Percentiles rank a stretch among this genome's conserved stretches.
These are phyloP conservation scores for Herpetomonas muscarum DNA, from an alignment of 208 protist genomes.

Conservation along the genomic window DNA sequence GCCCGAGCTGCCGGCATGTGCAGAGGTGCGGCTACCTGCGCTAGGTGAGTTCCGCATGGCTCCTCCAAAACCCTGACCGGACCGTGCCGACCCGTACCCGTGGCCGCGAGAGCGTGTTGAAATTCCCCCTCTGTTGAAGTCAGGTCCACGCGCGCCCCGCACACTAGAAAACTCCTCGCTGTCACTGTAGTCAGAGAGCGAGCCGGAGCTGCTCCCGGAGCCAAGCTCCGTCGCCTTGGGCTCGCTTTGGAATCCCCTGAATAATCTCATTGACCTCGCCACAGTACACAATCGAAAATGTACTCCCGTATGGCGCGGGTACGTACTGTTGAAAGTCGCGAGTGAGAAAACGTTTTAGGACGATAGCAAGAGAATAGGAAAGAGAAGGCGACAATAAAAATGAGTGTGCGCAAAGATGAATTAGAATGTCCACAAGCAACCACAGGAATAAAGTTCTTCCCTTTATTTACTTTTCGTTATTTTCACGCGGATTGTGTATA, in stretches of 20 bases:
- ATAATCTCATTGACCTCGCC: no score
- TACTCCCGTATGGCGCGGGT: not conserved
- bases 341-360: no score
- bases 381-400: conserved; percentile 1
- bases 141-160: no score
- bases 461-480: no score
- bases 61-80: not conserved
- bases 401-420: not conserved
- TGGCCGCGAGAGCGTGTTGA: not conserved
- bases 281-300: no score
- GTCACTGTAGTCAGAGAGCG: not conserved
- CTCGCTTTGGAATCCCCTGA: no score
- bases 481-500: no score
- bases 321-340: no score
- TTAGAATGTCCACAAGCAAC: not conserved
- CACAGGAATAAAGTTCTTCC: conserved; percentile 3
- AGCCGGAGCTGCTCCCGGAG: not conserved
- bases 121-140: no score
- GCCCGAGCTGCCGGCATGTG: not conserved
- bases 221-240: no score
- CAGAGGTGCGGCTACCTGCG: not conserved
- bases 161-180: no score
- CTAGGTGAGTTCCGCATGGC: not conserved
- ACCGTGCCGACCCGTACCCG: not conserved
- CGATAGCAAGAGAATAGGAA: not conserved